A percentile compares a stretch with the other conserved stretches of the same genome.
Conservation (phyloP, 306 rosid species). For the Begonia masoniana region DNA sequence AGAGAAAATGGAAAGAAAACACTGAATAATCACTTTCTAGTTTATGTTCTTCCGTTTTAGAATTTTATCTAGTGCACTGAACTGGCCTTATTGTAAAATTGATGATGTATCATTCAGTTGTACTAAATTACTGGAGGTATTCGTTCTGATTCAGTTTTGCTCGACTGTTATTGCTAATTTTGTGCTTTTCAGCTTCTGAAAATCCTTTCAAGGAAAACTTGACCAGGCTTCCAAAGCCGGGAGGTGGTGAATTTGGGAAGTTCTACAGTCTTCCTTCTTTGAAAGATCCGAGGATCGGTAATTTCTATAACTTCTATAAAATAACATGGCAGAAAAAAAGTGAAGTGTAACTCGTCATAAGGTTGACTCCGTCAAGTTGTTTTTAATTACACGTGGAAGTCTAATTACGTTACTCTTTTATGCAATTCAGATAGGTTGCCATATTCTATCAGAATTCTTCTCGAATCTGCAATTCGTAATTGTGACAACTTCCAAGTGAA, state of each 20-base stretch:
- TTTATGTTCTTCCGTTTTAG: no score
- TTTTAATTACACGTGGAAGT: constrained; percentile 5
- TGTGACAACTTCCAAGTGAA: constrained; percentile 83
- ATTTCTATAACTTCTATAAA: background rate
- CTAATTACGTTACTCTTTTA: constrained; percentile 7
- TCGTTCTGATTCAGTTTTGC: no score
- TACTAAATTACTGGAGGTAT: no score
- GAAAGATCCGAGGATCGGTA: constrained; percentile 92
- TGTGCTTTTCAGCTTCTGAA: constrained; percentile 46
- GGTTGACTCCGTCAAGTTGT: background rate
- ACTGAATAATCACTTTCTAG: no score
- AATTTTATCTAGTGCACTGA: no score
- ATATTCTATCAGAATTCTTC: constrained; percentile 60
- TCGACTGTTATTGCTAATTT: constrained; percentile 6
- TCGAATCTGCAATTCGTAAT: constrained; percentile 72
- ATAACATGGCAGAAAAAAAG: no score
- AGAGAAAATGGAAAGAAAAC: no score
- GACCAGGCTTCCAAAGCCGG: constrained; percentile 83
- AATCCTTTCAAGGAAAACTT: constrained; percentile 79
- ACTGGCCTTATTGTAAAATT: no score
- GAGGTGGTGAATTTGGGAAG: constrained; percentile 95
- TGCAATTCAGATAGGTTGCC: constrained; percentile 52
- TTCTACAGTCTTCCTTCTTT: constrained; percentile 88
- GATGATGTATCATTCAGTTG: no score
- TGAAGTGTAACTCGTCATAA: background rate